Evolutionary conservation across 2,329 filamentous ascomycete species (phyloP).

Genomic region (Claviceps sorghi): DNA sequence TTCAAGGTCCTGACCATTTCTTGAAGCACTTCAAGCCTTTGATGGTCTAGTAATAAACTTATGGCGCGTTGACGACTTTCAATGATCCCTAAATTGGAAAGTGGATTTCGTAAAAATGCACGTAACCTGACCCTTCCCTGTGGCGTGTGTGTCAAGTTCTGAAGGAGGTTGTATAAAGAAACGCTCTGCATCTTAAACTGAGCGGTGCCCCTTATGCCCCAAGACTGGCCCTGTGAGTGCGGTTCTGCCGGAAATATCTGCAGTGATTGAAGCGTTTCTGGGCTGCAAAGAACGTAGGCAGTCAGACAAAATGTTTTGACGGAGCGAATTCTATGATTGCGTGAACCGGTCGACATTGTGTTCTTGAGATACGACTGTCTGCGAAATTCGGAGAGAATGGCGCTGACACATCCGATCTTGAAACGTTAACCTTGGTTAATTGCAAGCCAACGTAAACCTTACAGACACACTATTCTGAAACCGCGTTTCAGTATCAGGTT

Average conservation of each 20-base stretch:
- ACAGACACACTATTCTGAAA: slow-evolving; percentile 60
- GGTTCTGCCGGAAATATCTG: slow-evolving; percentile 74
- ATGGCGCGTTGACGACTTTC: slow-evolving; percentile 58
- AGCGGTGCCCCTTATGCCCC: slow-evolving; percentile 31
- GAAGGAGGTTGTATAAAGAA: slow-evolving; percentile 74
- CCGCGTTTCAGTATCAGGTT: slow-evolving; percentile 32
- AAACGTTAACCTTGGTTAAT: slow-evolving; percentile 4
- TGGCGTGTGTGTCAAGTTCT: slow-evolving; percentile 56
- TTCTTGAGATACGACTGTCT: slow-evolving; percentile 35
- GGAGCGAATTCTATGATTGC: background rate
- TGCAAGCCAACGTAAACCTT: slow-evolving; percentile 4
- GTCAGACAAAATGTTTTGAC: slow-evolving; percentile 52
- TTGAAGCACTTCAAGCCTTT: slow-evolving; percentile 45
- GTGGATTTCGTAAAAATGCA: slow-evolving; percentile 71
- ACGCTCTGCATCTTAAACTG: slow-evolving; percentile 63
- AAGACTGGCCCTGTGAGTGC: slow-evolving; percentile 68
- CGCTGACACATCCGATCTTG: slow-evolving; percentile 71
- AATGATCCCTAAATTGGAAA: slow-evolving; percentile 52
- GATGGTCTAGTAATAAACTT: slow-evolving; percentile 46
- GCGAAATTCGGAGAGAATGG: slow-evolving; percentile 65
- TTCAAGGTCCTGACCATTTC: slow-evolving; percentile 47
- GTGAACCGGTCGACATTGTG: background rate
- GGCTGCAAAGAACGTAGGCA: slow-evolving; percentile 60
- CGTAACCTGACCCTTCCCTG: slow-evolving; percentile 64
- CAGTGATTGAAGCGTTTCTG: slow-evolving; percentile 65